Evolutionary conservation across 2,329 filamentous ascomycete genomes (phyloP).

Genomic region (Basipetospora sp.): DNA sequence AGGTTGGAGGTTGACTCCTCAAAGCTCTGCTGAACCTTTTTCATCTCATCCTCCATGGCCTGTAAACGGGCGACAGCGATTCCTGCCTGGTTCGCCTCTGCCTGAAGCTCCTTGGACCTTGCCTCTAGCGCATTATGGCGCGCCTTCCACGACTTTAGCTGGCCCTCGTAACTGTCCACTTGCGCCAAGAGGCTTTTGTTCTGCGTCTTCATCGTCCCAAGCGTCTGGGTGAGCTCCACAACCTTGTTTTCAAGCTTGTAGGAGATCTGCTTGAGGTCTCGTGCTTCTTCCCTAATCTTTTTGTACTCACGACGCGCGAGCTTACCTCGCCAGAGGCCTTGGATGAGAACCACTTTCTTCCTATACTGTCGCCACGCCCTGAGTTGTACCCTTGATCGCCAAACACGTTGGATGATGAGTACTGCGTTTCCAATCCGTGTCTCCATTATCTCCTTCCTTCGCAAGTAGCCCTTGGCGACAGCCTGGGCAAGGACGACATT

Average conservation of each 20-base stretch:
- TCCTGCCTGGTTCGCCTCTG: slow-evolving; percentile 92
- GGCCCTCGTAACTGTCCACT: slow-evolving; percentile 87
- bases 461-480: slow-evolving; percentile 78
- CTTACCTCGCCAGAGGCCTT: slow-evolving; percentile 85
- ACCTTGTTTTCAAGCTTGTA: slow-evolving; percentile 99
- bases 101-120: slow-evolving; percentile 83
- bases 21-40: slow-evolving; percentile 73
- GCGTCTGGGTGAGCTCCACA: slow-evolving; percentile 84
- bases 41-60: slow-evolving; percentile 91
- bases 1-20: slow-evolving; percentile 82
- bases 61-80: slow-evolving; percentile 82
- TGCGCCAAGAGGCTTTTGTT: slow-evolving; percentile 82
- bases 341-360: slow-evolving; percentile 74
- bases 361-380: slow-evolving; percentile 77
- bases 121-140: slow-evolving; percentile 81
- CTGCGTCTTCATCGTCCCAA: slow-evolving; percentile 83
- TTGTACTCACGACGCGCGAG: slow-evolving; percentile 74
- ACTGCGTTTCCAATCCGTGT: slow-evolving; percentile 86
- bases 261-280: slow-evolving; percentile 97
- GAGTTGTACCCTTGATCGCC: slow-evolving; percentile 67
- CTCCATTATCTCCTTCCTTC: slow-evolving; percentile 83
- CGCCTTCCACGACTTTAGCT: slow-evolving; percentile 91
- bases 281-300: slow-evolving; percentile 79
- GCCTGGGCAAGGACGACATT: slow-evolving; percentile 83
- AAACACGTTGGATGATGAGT: slow-evolving; percentile 75